These are phyloP conservation scores for Fraxinus baroniana DNA, from an alignment of 305 asterid genomes.

Conservation along the genomic window DNA sequence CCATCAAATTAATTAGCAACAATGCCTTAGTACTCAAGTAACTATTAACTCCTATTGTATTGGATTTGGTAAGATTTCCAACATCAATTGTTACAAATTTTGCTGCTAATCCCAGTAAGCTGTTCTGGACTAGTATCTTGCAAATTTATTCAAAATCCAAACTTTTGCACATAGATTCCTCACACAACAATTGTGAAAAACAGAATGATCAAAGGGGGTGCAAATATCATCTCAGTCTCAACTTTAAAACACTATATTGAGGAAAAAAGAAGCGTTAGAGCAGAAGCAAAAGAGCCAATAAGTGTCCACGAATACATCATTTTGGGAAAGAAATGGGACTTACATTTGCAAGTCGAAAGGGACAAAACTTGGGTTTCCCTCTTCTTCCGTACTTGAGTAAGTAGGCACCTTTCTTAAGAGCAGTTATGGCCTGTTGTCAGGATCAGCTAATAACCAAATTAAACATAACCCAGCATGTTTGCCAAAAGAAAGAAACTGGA, in stretches of 20 bases:
- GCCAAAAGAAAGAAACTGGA: slow-evolving; percentile 9
- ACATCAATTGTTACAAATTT: slow-evolving; percentile 1
- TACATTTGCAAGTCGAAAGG: slow-evolving; percentile 86
- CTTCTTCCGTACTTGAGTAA: slow-evolving; percentile 89
- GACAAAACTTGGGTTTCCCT: slow-evolving; percentile 94
- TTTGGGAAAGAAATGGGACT: slow-evolving; percentile 23
- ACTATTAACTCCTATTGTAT: background rate
- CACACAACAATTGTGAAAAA: background rate
- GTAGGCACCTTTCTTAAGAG: slow-evolving; percentile 86
- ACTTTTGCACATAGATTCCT: background rate
- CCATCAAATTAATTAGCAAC: background rate
- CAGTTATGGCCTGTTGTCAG: slow-evolving; percentile 74
- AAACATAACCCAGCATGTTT: slow-evolving; percentile 23
- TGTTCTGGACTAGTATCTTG: background rate
- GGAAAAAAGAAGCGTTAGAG: background rate
- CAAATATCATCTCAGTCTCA: slow-evolving; percentile 14
- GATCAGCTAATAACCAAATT: slow-evolving; percentile 28
- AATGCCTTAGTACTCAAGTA: background rate
- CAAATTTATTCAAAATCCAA: slow-evolving; percentile 15
- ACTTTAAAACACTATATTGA: background rate
- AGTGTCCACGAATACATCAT: slow-evolving; percentile 8
- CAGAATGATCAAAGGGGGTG: background rate
- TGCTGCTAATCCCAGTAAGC: slow-evolving; percentile 10
- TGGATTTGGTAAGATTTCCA: background rate
- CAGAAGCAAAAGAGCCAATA: slow-evolving; percentile 12